Conservation (phyloP, 2,329 filamentous ascomycete species). For the Paraphaeosphaeria sporulosa region DNA sequence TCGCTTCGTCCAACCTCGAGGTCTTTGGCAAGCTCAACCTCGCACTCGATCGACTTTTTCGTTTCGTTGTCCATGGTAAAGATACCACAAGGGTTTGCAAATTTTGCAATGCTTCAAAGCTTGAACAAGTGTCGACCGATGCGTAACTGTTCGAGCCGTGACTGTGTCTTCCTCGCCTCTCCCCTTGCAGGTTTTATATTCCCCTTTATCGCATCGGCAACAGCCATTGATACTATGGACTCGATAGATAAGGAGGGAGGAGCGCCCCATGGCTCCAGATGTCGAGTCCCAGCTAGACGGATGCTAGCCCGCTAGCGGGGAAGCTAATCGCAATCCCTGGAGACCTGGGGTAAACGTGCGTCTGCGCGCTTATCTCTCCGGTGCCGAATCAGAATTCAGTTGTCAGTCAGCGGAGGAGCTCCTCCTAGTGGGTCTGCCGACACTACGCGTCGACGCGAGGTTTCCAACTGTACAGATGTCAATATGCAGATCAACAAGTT, state of each 20-base stretch:
- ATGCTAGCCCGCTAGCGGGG: constrained; percentile 1
- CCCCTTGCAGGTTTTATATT: constrained; percentile 3
- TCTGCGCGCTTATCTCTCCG: not conserved
- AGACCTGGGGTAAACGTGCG: constrained; percentile 8
- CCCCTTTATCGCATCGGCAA: constrained; percentile 2
- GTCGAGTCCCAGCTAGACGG: constrained; percentile 4
- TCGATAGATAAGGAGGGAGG: constrained; percentile 11
- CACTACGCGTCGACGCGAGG: not conserved
- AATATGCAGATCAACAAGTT: constrained; percentile 4
- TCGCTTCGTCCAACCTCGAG: constrained; percentile 4
- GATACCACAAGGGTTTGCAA: constrained; percentile 2
- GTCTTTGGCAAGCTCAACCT: constrained; percentile 14
- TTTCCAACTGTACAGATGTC: not conserved
- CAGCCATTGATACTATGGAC: not conserved
- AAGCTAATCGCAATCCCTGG: not conserved
- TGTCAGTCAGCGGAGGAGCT: constrained; percentile 5
- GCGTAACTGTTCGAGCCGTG: not conserved
- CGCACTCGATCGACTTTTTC: constrained; percentile 9
- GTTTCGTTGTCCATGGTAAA: constrained; percentile 13
- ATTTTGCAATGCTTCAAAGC: not conserved
- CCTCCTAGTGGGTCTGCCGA: constrained; percentile 3
- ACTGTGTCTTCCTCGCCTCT: constrained; percentile 1
- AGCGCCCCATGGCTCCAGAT: constrained; percentile 9
- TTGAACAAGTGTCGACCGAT: constrained; percentile 3
- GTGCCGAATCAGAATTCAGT: not conserved